Evolutionary conservation across 768 basidiomycete species (phyloP).

Genomic region (Tricholoma terreum): DNA sequence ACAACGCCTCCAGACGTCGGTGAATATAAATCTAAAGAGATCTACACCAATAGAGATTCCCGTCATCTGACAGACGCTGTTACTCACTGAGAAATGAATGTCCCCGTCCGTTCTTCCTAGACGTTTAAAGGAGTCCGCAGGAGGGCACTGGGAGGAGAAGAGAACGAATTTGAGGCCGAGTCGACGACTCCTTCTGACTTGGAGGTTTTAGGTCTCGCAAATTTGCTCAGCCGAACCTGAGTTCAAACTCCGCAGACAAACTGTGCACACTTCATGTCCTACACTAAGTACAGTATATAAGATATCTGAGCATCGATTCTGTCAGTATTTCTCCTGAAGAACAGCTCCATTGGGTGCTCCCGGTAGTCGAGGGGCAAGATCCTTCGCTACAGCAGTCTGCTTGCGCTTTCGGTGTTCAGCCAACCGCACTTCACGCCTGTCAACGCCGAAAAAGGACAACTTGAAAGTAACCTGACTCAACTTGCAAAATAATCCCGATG

Average conservation of each 20-base stretch:
- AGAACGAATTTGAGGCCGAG: not conserved
- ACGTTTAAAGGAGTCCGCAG: not conserved
- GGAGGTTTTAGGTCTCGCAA: not conserved
- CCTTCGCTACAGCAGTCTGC: conserved; percentile 64
- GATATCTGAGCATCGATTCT: no score
- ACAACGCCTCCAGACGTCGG: conserved; percentile 15
- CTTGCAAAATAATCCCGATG: conserved; percentile 77
- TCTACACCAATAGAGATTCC: conserved; percentile 2
- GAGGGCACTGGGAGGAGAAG: not conserved
- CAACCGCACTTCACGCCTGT: conserved; percentile 59
- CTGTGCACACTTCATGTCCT: no score
- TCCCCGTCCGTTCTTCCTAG: conserved; percentile 3
- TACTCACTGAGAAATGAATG: conserved; percentile 11
- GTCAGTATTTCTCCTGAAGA: conserved; percentile 14
- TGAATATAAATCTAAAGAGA: conserved; percentile 11
- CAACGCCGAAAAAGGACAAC: not conserved
- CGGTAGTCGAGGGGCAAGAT: conserved; percentile 69
- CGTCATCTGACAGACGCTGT: not conserved
- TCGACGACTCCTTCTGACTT: not conserved
- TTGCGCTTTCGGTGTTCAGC: conserved; percentile 68
- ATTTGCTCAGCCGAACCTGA: conserved; percentile 2
- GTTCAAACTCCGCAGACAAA: conserved; percentile 2
- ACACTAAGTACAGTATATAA: no score
- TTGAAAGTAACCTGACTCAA: conserved; percentile 23
- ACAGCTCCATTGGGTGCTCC: conserved; percentile 46